A percentile compares a stretch with the other conserved stretches of the same genome.
These are phyloP conservation scores for Cryptococcus sp. DNA, from an alignment of 1,284 basidiomycete genomes.

Conservation along the genomic window DNA sequence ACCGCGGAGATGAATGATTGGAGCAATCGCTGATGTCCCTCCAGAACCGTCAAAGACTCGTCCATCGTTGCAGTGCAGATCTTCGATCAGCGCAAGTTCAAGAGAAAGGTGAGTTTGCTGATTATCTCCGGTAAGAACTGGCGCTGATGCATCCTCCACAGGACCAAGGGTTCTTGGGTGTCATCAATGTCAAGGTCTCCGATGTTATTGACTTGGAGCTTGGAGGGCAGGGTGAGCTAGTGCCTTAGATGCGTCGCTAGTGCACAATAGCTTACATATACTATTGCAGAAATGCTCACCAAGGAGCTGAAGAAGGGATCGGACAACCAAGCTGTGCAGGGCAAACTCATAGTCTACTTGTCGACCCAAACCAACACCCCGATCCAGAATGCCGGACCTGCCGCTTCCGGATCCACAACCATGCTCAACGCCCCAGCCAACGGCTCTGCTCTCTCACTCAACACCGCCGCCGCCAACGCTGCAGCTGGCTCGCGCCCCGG, in stretches of 20 bases:
- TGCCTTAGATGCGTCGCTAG: background rate
- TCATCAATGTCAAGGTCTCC: constrained; percentile 86
- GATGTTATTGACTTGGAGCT: constrained; percentile 87
- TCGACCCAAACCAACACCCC: constrained; percentile 77
- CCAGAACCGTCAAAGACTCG: constrained; percentile 80
- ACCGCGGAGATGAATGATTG: background rate
- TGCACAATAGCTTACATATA: constrained; percentile 5
- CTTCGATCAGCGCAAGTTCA: constrained; percentile 97
- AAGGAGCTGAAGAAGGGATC: constrained; percentile 82
- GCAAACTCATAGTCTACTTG: constrained; percentile 78
- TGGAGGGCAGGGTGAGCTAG: constrained; percentile 77
- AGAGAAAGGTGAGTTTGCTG: constrained; percentile 61
- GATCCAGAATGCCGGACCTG: constrained; percentile 68
- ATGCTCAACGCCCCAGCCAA: constrained; percentile 24
- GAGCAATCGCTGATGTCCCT: constrained; percentile 7
- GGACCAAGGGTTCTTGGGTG: constrained; percentile 88
- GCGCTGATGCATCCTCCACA: background rate
- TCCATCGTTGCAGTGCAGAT: constrained; percentile 92
- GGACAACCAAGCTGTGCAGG: constrained; percentile 81
- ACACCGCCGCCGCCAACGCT: constrained; percentile 47
- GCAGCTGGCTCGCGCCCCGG: constrained; percentile 32
- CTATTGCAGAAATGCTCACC: constrained; percentile 68
- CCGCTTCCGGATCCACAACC: constrained; percentile 20
- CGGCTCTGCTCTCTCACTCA: constrained; percentile 34
- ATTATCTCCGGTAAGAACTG: background rate